phyloP scores from a whole-genome alignment of 805 yeast genomes.

The Lipomyces kockii region DNA sequence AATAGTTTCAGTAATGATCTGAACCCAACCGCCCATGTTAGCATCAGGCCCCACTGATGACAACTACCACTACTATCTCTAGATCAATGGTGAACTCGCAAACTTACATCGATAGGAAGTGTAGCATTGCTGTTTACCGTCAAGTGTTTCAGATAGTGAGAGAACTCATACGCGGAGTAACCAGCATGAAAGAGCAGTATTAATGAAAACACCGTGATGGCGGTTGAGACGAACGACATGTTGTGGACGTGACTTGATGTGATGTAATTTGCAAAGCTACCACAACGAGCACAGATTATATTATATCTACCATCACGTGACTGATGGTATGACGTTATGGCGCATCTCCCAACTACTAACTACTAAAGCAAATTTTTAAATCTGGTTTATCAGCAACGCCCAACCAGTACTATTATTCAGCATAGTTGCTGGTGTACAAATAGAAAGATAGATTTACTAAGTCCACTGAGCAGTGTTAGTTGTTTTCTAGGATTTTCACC shows the following conservation, averaged over 20 bases:
- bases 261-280: not conserved
- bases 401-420: not conserved
- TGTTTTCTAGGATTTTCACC: not conserved
- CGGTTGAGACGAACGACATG: conserved; percentile 24
- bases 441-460: not conserved
- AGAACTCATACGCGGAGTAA: conserved; percentile 36
- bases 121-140: conserved; percentile 14
- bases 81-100: not conserved
- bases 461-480: not conserved
- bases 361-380: not conserved
- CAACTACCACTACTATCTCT: not conserved
- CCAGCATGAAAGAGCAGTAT: conserved; percentile 33
- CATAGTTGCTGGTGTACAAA: not conserved
- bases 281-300: not conserved
- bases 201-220: conserved; percentile 20
- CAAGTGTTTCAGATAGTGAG: conserved; percentile 33
- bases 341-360: not conserved
- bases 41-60: not conserved
- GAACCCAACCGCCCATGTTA: not conserved
- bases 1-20: conserved; percentile 33
- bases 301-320: not conserved
- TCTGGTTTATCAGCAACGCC: not conserved
- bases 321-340: not conserved
- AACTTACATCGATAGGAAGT: conserved; percentile 34
- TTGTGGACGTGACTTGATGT: not conserved